A percentile compares a stretch with the other conserved stretches of the same genome.
Conservation (phyloP, 257 asterid species). For the Capsicum rhomboideum region DNA sequence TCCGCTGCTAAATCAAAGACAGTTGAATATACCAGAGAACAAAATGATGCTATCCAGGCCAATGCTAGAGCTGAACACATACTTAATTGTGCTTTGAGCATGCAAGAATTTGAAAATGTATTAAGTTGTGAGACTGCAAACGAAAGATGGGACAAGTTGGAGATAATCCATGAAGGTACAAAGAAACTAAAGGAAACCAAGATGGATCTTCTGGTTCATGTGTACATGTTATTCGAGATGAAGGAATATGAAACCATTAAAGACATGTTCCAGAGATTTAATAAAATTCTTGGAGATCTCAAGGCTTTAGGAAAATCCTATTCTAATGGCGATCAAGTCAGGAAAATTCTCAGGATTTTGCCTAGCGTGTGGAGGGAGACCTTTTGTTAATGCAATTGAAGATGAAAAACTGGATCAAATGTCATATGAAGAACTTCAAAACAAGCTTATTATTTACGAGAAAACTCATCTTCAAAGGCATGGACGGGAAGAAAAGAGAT, state of each 20-base stretch:
- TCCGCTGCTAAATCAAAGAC: neutral
- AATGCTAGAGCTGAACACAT: neutral
- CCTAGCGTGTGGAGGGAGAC: neutral
- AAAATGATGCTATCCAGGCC: neutral
- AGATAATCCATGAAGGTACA: neutral
- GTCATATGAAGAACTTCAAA: neutral
- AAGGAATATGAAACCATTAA: neutral
- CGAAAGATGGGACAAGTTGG: neutral
- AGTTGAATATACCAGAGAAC: neutral
- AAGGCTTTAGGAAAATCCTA: neutral
- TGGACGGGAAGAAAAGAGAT: neutral
- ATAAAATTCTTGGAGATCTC: neutral
- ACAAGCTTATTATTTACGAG: neutral
- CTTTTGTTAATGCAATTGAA: neutral
- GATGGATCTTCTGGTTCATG: neutral
- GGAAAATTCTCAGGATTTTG: neutral
- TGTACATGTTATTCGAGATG: neutral
- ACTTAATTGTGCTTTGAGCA: neutral
- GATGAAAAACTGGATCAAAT: neutral
- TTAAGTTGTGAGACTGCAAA: neutral
- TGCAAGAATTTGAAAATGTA: neutral
- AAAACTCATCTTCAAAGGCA: neutral
- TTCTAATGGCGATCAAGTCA: neutral
- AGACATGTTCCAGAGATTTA: neutral
- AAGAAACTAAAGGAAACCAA: neutral